phyloP scores from a whole-genome alignment of 2,329 filamentous ascomycete genomes.

The Neofusicoccum umdonicola region DNA sequence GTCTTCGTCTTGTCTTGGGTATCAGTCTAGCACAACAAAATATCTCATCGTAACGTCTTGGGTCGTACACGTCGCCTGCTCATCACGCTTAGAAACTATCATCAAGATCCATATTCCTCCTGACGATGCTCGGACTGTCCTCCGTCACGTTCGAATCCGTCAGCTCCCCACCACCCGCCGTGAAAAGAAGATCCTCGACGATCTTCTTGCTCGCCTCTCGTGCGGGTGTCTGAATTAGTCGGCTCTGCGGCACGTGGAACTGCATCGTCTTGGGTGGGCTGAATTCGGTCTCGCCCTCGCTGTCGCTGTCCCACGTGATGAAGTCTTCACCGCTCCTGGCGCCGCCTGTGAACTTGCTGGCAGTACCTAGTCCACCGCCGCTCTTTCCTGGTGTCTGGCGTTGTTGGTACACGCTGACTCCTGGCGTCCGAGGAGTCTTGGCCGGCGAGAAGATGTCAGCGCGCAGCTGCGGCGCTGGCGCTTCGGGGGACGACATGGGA shows the following conservation, averaged over 20 bases:
- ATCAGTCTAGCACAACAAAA: no score
- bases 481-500: constrained; percentile 60
- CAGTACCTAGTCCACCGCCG: neutral
- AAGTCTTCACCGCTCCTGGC: neutral
- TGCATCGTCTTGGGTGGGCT: constrained; percentile 94
- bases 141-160: constrained; percentile 49
- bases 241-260: constrained; percentile 74
- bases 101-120: constrained; percentile 44
- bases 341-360: constrained; percentile 1
- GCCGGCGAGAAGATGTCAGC: constrained; percentile 53
- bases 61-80: neutral
- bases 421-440: constrained; percentile 65
- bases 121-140: constrained; percentile 49
- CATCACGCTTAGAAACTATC: constrained; percentile 42
- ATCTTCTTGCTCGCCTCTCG: constrained; percentile 78
- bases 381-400: neutral
- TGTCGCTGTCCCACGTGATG: constrained; percentile 68
- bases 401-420: constrained; percentile 67
- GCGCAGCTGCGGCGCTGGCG: constrained; percentile 76
- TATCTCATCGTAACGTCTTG: no score
- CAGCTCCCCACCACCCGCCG: constrained; percentile 62
- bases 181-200: constrained; percentile 74
- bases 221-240: constrained; percentile 76
- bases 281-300: constrained; percentile 57
- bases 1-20: no score